These are phyloP conservation scores for Spathaspora arborariae DNA, from an alignment of 805 yeast genomes.

Conservation along the genomic window DNA sequence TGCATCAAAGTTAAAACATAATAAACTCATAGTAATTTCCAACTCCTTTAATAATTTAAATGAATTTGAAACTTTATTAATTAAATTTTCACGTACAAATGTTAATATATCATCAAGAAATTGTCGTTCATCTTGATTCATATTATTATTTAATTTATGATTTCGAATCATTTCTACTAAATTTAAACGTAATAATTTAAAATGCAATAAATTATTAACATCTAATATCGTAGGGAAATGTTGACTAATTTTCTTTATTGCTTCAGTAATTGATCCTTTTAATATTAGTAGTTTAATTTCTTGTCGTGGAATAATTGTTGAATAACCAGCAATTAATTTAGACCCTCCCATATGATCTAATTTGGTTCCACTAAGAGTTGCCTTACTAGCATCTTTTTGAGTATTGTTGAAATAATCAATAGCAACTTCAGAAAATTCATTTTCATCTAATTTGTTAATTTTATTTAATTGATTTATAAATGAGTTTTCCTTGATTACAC, in stretches of 20 bases:
- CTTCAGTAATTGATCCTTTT: conserved; percentile 56
- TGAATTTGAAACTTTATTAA: conserved; percentile 58
- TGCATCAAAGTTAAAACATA: conserved; percentile 49
- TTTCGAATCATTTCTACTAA: conserved; percentile 75
- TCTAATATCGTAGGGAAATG: conserved; percentile 65
- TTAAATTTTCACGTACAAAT: conserved; percentile 60
- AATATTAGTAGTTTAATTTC: conserved; percentile 51
- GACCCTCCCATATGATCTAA: conserved; percentile 5
- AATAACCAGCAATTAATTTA: conserved; percentile 34
- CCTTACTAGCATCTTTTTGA: neutral
- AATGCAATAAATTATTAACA: conserved; percentile 60
- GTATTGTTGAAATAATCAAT: conserved; percentile 7
- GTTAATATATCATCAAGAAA: conserved; percentile 52
- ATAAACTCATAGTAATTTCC: conserved; percentile 79
- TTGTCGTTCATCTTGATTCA: conserved; percentile 32
- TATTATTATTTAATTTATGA: conserved; percentile 26
- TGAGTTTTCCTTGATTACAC: neutral
- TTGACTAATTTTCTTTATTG: conserved; percentile 54
- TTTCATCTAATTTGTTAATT: conserved; percentile 10
- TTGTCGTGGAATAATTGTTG: conserved; percentile 50
- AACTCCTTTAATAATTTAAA: conserved; percentile 61
- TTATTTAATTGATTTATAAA: conserved; percentile 10
- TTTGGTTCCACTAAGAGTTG: neutral
- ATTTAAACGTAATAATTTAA: conserved; percentile 66
- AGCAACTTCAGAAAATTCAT: conserved; percentile 10